A percentile compares a stretch with the other conserved stretches of the same genome.
phyloP scores from a whole-genome alignment of 1,284 basidiomycete species.

The Apiotrichum mycotoxinovorans region DNA sequence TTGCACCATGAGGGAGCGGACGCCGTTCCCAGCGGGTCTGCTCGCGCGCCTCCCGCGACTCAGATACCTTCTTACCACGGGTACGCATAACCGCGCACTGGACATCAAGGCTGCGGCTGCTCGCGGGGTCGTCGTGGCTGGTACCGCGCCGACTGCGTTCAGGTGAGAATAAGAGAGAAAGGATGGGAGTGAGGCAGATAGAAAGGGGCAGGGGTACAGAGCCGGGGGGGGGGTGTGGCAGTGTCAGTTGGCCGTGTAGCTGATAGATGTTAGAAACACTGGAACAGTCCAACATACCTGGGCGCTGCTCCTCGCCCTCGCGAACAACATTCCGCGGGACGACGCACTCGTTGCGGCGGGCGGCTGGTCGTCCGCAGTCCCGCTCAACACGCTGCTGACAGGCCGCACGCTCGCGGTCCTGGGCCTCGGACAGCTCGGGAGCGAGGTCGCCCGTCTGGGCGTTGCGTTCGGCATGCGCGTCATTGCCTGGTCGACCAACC shows the following conservation, averaged over 20 bases:
- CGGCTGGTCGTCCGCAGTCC: slow-evolving; percentile 15
- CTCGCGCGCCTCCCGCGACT: slow-evolving; percentile 60
- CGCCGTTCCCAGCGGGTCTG: slow-evolving; percentile 56
- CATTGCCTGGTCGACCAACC: slow-evolving; percentile 62
- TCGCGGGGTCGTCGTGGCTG: slow-evolving; percentile 58
- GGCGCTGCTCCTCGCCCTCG: slow-evolving; percentile 60
- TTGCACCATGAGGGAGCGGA: slow-evolving; percentile 66
- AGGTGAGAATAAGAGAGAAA: slow-evolving; percentile 3
- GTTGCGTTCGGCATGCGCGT: slow-evolving; percentile 59
- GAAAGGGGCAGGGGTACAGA: too few relatives aligned
- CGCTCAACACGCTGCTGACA: slow-evolving; percentile 19
- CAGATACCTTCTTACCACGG: slow-evolving; percentile 60
- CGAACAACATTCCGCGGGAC: slow-evolving; percentile 56
- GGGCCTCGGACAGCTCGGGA: slow-evolving; percentile 60
- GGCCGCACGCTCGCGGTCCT: slow-evolving; percentile 60
- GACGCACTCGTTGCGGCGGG: slow-evolving; percentile 45
- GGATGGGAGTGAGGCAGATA: too few relatives aligned
- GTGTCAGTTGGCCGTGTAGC: background rate
- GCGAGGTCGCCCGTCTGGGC: slow-evolving; percentile 54
- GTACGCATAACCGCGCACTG: slow-evolving; percentile 56
- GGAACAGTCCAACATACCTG: slow-evolving; percentile 53
- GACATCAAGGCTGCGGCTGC: slow-evolving; percentile 50
- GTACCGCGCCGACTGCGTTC: slow-evolving; percentile 50
- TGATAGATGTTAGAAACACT: background rate
- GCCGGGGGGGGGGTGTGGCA: background rate